Evolutionary conservation across 108 stramenopile species (phyloP).

Genomic region (Hondaea fermentalgiana): DNA sequence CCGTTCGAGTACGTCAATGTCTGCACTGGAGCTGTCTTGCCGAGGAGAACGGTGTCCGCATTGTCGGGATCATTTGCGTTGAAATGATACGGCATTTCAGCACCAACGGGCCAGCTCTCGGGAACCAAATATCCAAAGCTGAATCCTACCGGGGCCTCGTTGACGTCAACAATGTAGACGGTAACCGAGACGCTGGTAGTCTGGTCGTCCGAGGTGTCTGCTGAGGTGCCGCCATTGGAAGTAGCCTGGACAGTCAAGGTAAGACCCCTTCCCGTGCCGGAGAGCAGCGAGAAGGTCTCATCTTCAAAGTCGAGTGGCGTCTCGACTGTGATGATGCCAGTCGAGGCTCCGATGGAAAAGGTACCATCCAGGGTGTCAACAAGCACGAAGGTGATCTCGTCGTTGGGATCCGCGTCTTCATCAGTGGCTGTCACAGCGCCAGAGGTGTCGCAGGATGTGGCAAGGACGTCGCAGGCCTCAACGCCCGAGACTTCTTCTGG

Average conservation of each 20-base stretch:
- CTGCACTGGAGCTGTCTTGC: background rate
- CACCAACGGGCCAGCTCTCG: background rate
- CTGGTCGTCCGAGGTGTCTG: background rate
- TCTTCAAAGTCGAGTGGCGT: background rate
- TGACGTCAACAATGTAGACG: background rate
- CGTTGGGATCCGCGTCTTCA: background rate
- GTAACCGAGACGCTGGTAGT: background rate
- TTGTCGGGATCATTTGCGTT: background rate
- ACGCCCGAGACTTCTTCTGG: background rate
- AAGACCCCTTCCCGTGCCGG: background rate
- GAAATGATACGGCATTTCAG: background rate
- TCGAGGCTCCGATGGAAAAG: background rate
- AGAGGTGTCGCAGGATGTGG: background rate
- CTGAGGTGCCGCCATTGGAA: background rate
- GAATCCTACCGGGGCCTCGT: background rate
- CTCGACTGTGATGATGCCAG: background rate
- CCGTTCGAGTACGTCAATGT: background rate
- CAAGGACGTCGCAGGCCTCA: background rate
- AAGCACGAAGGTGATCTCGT: background rate
- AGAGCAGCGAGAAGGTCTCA: background rate
- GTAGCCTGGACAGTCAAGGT: background rate
- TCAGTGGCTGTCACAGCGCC: background rate
- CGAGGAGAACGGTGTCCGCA: background rate
- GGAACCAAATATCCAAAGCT: background rate
- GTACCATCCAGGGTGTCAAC: background rate